These are phyloP conservation scores for Amanita pallidorosea DNA, from an alignment of 768 basidiomycete species.

Conservation along the genomic window DNA sequence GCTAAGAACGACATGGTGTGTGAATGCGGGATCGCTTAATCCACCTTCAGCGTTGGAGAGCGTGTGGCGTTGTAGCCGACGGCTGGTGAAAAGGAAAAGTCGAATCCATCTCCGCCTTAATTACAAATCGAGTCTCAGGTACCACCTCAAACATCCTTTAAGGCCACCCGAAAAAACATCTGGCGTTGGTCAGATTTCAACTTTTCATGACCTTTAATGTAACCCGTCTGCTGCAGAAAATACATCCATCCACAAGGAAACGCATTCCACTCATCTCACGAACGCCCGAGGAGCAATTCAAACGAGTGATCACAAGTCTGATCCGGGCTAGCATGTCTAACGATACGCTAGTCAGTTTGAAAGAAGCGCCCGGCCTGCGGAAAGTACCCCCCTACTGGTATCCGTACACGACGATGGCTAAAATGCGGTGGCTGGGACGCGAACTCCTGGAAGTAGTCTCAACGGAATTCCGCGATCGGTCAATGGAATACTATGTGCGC, in stretches of 20 bases:
- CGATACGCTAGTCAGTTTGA: constrained; percentile 16
- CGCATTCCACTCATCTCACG: constrained; percentile 35
- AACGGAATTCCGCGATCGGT: constrained; percentile 89
- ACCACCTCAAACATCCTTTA: too few relatives aligned
- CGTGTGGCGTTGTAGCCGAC: too few relatives aligned
- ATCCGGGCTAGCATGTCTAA: constrained; percentile 40
- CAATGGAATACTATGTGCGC: constrained; percentile 93
- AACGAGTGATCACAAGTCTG: constrained; percentile 41
- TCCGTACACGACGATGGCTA: constrained; percentile 88
- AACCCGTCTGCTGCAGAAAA: constrained; percentile 4
- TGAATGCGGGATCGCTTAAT: too few relatives aligned
- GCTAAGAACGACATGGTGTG: too few relatives aligned
- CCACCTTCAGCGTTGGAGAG: too few relatives aligned
- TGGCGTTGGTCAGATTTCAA: neutral
- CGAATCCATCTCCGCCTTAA: too few relatives aligned
- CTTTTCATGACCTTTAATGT: constrained; percentile 1
- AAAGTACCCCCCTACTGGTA: constrained; percentile 88
- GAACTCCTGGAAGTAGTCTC: constrained; percentile 87
- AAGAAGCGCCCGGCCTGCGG: constrained; percentile 42
- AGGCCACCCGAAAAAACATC: neutral
- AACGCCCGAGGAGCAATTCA: constrained; percentile 44
- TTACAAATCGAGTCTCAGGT: too few relatives aligned
- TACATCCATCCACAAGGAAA: constrained; percentile 21
- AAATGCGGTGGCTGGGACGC: constrained; percentile 80
- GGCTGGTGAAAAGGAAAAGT: too few relatives aligned